These are phyloP conservation scores for Globisporangium camurandrum DNA, from an alignment of 352 stramenopile genomes.

Conservation along the genomic window DNA sequence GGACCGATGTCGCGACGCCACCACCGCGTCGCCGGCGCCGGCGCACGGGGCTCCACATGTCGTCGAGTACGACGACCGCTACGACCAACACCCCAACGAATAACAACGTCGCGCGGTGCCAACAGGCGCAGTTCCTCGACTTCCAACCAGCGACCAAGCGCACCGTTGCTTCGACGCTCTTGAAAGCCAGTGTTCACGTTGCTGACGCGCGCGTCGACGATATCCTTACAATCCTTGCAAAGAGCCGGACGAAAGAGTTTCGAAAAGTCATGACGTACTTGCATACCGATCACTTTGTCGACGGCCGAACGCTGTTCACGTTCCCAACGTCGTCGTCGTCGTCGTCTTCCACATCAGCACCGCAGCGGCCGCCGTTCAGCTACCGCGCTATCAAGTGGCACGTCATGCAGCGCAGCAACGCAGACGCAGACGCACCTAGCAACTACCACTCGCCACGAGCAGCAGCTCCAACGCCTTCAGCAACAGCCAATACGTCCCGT, in stretches of 20 bases:
- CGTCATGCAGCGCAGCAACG: conserved; percentile 20
- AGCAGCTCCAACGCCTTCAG: not conserved
- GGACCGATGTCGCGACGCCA: conserved; percentile 15
- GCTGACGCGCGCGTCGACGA: conserved; percentile 54
- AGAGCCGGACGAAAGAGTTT: conserved; percentile 46
- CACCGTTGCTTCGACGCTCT: conserved; percentile 42
- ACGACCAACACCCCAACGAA: no score
- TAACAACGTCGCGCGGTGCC: conserved; percentile 13
- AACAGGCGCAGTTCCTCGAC: conserved; percentile 62
- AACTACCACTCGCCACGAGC: conserved; percentile 11
- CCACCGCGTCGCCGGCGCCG: conserved; percentile 3
- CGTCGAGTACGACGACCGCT: no score
- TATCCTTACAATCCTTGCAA: conserved; percentile 48
- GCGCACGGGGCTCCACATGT: not conserved
- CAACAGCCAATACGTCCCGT: no score
- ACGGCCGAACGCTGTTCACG: conserved; percentile 62
- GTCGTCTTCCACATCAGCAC: conserved; percentile 2
- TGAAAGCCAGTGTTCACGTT: conserved; percentile 59
- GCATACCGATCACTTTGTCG: conserved; percentile 40
- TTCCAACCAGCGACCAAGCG: conserved; percentile 50
- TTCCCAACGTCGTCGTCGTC: conserved; percentile 57
- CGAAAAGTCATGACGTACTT: conserved; percentile 43
- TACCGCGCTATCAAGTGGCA: conserved; percentile 68
- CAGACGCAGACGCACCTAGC: not conserved
- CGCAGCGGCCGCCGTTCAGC: conserved; percentile 27